These are phyloP conservation scores for Debaryomyces subglobosus DNA, from an alignment of 1,139 yeast species.

Conservation along the genomic window DNA sequence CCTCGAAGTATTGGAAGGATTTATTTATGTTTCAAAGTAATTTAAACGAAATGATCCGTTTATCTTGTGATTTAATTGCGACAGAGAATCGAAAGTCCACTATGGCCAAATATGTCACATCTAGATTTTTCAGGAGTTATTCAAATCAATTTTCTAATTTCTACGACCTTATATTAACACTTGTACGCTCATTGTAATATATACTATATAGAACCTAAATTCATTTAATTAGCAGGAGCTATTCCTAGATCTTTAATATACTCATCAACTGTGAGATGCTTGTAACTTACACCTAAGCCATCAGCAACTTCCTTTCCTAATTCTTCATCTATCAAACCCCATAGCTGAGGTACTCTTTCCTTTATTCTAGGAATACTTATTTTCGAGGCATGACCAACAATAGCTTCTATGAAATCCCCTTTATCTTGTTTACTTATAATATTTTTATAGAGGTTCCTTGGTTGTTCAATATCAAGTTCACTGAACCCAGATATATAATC, in stretches of 20 bases:
- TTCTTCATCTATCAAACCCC: conserved; percentile 38
- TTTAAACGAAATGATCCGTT: too few relatives aligned
- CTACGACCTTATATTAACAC: too few relatives aligned
- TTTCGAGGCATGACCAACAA: conserved; percentile 41
- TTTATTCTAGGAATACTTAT: conserved; percentile 31
- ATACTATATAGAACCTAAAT: too few relatives aligned
- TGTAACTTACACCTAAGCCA: conserved; percentile 35
- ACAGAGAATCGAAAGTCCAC: too few relatives aligned
- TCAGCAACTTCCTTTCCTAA: conserved; percentile 37
- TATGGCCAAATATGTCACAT: too few relatives aligned
- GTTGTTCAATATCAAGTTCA: conserved; percentile 48
- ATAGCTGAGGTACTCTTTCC: conserved; percentile 40
- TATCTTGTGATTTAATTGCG: too few relatives aligned
- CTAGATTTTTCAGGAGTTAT: too few relatives aligned
- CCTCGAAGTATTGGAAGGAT: too few relatives aligned
- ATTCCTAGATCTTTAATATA: conserved; percentile 10
- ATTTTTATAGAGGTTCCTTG: conserved; percentile 41
- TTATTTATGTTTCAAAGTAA: too few relatives aligned
- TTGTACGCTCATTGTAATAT: neutral
- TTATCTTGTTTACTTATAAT: conserved; percentile 35
- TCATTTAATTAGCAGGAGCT: conserved; percentile 6
- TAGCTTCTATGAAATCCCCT: conserved; percentile 35
- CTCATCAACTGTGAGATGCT: conserved; percentile 10
- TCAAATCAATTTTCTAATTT: too few relatives aligned
- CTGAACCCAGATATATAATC: conserved; percentile 42